Base-by-base conservation (phyloP, 2,329 filamentous ascomycete genomes). In the Emergomyces africanus region DNA sequence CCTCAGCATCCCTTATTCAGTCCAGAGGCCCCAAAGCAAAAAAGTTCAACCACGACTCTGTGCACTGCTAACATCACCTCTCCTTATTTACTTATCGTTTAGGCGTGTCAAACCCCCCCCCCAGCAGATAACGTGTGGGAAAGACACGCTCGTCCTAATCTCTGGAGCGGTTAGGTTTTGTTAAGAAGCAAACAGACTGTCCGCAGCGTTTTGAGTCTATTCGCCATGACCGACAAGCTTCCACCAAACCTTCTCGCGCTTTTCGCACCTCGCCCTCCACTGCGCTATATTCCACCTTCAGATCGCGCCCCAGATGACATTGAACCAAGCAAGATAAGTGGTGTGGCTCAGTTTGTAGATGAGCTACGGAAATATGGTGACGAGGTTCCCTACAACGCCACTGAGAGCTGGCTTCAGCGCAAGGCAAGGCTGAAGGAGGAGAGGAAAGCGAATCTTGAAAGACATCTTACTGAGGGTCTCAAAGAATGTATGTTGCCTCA, bases 181-280 rank as follows among this genome's bases (percentile, higher is more conserved):
- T 9, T 37, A 12, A 20, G 41, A 44, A 44, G n/a, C 18, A 44
- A n/a, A 9, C 41, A 44, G 3, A 28, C 20, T 37, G 35, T n/a
- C n/a, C 35, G 9, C 20, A 46, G 44, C 12, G 33, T 30, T 8
- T 20, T 18, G 33, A 23, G 33, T 39, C 23, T 2, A 53, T 30
- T 20, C 44, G 39, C 53, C 63, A 99, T 97, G 94, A 97, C 94
- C 56, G 92, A 96, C 81, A 94, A 95, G 76, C 87, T 99, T 23
- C 92, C 94, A 60, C 89, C 88, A 59, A 92, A 95, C 72, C 83
- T 97, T 61, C 82, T 97, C 68, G 88, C 89, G 75, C 89, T 97
- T 66, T 99, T 99, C 78, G 89, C 92, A 76, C 89, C 94, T 71
- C 89, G 94, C 61, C 94, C 94, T 67, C 88, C 92, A 61, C 78